These are phyloP conservation scores for Diaporthe citri DNA, from an alignment of 2,329 filamentous ascomycete species.

Conservation along the genomic window DNA sequence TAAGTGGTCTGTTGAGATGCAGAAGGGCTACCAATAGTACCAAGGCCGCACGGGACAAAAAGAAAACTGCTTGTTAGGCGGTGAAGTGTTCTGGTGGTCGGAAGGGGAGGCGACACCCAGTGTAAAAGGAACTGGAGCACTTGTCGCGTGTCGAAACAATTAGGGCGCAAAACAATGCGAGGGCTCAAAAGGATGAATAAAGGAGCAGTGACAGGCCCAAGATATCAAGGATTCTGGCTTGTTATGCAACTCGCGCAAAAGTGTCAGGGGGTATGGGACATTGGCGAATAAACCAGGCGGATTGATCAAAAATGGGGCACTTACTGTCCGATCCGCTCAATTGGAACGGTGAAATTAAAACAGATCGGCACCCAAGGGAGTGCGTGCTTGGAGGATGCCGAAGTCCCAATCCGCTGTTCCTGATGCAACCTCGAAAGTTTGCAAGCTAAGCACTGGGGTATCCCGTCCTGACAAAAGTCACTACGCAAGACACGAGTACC, in stretches of 20 bases:
- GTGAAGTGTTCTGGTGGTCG: neutral
- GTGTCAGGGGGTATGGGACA: slow-evolving; percentile 34
- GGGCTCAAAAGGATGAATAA: slow-evolving; percentile 19
- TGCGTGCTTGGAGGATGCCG: slow-evolving; percentile 32
- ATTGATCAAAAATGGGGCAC: slow-evolving; percentile 35
- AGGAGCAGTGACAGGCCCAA: slow-evolving; percentile 31
- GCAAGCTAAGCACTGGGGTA: slow-evolving; percentile 18
- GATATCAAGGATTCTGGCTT: slow-evolving; percentile 33
- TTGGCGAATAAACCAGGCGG: slow-evolving; percentile 33
- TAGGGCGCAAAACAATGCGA: slow-evolving; percentile 35
- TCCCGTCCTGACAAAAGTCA: slow-evolving; percentile 22
- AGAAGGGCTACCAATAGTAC: slow-evolving; percentile 18
- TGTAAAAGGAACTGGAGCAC: slow-evolving; percentile 11
- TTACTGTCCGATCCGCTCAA: slow-evolving; percentile 36
- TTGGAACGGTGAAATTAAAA: slow-evolving; percentile 34
- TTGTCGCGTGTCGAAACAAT: slow-evolving; percentile 32
- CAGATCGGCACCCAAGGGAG: slow-evolving; percentile 35
- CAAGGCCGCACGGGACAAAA: slow-evolving; percentile 24
- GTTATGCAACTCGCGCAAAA: slow-evolving; percentile 35
- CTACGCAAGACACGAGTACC: slow-evolving; percentile 17
- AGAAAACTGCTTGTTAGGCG: slow-evolving; percentile 5
- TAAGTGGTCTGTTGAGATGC: slow-evolving; percentile 34
- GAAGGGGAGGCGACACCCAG: slow-evolving; percentile 3
- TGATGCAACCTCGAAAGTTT: slow-evolving; percentile 37
- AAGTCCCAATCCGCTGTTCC: slow-evolving; percentile 35